Conservation (phyloP, 2,329 filamentous ascomycete species). For the Alternaria postmessia region DNA sequence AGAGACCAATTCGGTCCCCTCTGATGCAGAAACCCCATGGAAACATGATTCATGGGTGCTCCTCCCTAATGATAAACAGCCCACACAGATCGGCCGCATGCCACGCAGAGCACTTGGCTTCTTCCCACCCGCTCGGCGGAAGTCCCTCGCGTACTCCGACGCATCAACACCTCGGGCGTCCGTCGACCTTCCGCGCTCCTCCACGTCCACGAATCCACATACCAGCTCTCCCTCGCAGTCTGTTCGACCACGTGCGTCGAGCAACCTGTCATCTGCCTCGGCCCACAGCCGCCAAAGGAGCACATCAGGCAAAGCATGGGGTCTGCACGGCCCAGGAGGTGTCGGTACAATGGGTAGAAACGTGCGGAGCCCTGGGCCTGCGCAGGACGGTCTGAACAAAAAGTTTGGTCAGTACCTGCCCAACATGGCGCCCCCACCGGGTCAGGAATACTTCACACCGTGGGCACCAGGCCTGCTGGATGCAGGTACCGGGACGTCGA, state of each 20-base stretch:
- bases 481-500: conserved; percentile 37
- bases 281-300: conserved; percentile 47
- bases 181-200: conserved; percentile 65
- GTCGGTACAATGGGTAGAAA: conserved; percentile 81
- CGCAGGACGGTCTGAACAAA: conserved; percentile 82
- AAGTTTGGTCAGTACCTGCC: conserved; percentile 86
- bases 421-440: conserved; percentile 68
- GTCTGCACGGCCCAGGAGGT: conserved; percentile 81
- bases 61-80: conserved; percentile 73
- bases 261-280: conserved; percentile 50
- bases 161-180: conserved; percentile 72
- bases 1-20: conserved; percentile 42
- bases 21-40: conserved; percentile 70
- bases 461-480: conserved; percentile 50
- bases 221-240: conserved; percentile 50
- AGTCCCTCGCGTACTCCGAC: conserved; percentile 74
- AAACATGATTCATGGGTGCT: conserved; percentile 89
- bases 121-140: conserved; percentile 89
- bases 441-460: conserved; percentile 62
- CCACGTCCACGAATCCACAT: conserved; percentile 42
- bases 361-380: conserved; percentile 79
- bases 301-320: conserved; percentile 55
- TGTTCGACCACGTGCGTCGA: conserved; percentile 46
- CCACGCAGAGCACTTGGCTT: conserved; percentile 83
- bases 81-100: conserved; percentile 86